Conservation (phyloP, 495 filamentous ascomycete species). For the Aspergillus mulundensis region DNA sequence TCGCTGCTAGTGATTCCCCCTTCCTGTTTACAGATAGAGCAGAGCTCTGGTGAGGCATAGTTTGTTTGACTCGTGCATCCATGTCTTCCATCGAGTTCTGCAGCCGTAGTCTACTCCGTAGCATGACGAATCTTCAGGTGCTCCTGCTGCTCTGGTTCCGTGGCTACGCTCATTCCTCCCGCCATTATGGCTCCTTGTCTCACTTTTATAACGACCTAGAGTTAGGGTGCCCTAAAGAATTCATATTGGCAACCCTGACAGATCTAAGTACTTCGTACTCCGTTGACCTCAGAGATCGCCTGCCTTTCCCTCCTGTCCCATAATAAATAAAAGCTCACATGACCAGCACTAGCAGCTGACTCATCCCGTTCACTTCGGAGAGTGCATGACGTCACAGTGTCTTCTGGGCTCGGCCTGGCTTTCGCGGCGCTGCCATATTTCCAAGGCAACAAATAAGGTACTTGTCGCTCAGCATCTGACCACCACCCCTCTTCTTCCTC, state of each 20-base stretch:
- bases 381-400: background rate
- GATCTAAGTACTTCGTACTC: no score
- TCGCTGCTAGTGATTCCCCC: conserved; percentile 13
- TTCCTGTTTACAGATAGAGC: background rate
- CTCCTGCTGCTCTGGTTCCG: background rate
- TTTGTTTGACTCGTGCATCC: background rate
- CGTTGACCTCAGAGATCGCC: no score
- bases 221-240: background rate
- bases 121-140: background rate
- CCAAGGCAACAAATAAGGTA: conserved; percentile 10
- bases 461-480: conserved; percentile 3
- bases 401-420: background rate
- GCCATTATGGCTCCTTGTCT: no score
- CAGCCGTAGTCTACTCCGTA: background rate
- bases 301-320: no score
- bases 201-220: no score
- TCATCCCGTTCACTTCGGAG: background rate
- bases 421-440: background rate
- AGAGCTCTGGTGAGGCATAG: background rate
- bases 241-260: background rate
- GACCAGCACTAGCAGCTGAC: conserved; percentile 14
- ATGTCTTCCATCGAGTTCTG: background rate
- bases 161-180: background rate
- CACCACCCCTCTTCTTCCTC: conserved; percentile 7
- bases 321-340: no score